Evolutionary conservation across 1,284 basidiomycete species (phyloP).

Genomic region (Sporisorium scitamineum): DNA sequence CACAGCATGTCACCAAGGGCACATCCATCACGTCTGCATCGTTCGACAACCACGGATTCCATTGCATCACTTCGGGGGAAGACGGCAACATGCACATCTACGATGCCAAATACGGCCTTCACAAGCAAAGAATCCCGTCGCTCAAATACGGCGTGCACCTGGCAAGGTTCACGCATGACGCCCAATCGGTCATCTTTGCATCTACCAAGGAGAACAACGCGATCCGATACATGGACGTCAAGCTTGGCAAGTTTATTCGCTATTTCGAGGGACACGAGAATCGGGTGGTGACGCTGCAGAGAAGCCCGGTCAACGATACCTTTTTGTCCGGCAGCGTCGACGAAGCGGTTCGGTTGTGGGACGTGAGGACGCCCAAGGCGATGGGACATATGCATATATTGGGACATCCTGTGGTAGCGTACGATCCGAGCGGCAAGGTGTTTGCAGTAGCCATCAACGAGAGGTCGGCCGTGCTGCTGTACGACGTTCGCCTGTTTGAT

Average conservation of each 20-base stretch:
- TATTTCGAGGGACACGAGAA: slow-evolving; percentile 94
- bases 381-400: slow-evolving; percentile 74
- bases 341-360: slow-evolving; percentile 96
- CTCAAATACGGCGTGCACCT: slow-evolving; percentile 97
- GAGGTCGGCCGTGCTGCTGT: slow-evolving; percentile 70
- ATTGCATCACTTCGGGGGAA: slow-evolving; percentile 86
- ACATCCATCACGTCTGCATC: slow-evolving; percentile 79
- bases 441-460: slow-evolving; percentile 91
- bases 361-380: slow-evolving; percentile 82
- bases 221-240: slow-evolving; percentile 91
- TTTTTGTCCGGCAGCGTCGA: slow-evolving; percentile 95
- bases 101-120: slow-evolving; percentile 86
- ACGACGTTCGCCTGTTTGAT: slow-evolving; percentile 89
- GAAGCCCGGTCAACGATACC: slow-evolving; percentile 91
- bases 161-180: slow-evolving; percentile 92
- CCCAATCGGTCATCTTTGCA: slow-evolving; percentile 85
- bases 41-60: slow-evolving; percentile 91
- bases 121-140: slow-evolving; percentile 82
- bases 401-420: slow-evolving; percentile 83
- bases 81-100: slow-evolving; percentile 93
- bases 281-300: slow-evolving; percentile 86
- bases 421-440: slow-evolving; percentile 87
- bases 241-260: slow-evolving; percentile 94
- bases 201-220: slow-evolving; percentile 94
- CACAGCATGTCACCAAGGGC: slow-evolving; percentile 69